Evolutionary conservation across 1,284 basidiomycete genomes (phyloP).

Genomic region (Omphalotus olearius): DNA sequence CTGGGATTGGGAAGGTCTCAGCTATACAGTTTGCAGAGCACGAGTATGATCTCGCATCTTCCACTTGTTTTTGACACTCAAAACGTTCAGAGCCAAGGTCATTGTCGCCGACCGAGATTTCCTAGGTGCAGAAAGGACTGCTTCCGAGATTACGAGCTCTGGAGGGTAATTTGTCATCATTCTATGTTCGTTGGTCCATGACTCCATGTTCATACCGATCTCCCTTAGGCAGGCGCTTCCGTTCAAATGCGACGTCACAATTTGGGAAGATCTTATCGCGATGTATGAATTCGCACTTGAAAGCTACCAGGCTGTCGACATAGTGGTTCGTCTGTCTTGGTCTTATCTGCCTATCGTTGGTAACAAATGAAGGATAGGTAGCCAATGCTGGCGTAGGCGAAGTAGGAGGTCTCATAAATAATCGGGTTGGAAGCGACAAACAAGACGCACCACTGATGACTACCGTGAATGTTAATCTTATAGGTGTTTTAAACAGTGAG

Average conservation of each 20-base stretch:
- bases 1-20: slow-evolving; percentile 31
- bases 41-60: slow-evolving; percentile 23
- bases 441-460: slow-evolving; percentile 33
- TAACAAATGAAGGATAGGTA: slow-evolving; percentile 29
- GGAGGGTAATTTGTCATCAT: slow-evolving; percentile 36
- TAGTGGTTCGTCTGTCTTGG: slow-evolving; percentile 18
- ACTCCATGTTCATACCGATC: background rate
- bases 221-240: slow-evolving; percentile 26
- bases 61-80: background rate
- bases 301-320: slow-evolving; percentile 29
- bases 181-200: background rate
- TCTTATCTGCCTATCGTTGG: background rate
- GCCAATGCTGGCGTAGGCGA: slow-evolving; percentile 56
- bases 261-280: slow-evolving; percentile 36
- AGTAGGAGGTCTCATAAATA: slow-evolving; percentile 28
- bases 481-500: slow-evolving; percentile 47
- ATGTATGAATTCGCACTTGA: slow-evolving; percentile 32
- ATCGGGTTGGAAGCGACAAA: slow-evolving; percentile 32
- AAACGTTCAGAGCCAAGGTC: slow-evolving; percentile 29
- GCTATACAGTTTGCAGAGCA: slow-evolving; percentile 26
- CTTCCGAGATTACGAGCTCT: slow-evolving; percentile 22
- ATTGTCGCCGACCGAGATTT: slow-evolving; percentile 34
- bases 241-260: slow-evolving; percentile 31
- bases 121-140: slow-evolving; percentile 23
- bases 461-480: slow-evolving; percentile 51